These are phyloP conservation scores for Fusarium sp. DNA, from an alignment of 2,329 filamentous ascomycete genomes.

Conservation along the genomic window DNA sequence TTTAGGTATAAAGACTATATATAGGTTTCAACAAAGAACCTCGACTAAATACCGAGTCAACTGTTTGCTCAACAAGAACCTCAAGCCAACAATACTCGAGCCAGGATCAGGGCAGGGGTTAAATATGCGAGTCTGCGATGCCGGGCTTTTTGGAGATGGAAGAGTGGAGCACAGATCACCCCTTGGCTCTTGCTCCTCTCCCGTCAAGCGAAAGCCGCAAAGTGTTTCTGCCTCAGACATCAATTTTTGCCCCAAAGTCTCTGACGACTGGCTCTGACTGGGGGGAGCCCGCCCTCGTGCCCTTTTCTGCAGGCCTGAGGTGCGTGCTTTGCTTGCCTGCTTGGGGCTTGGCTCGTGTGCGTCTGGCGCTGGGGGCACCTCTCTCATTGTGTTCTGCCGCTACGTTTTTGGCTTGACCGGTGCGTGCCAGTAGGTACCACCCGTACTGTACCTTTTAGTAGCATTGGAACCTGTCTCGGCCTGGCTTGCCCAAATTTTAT, in stretches of 20 bases:
- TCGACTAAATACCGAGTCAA: not conserved
- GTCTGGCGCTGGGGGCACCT: conserved; percentile 17
- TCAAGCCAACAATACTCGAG: not conserved
- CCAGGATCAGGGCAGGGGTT: not conserved
- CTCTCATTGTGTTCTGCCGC: not conserved
- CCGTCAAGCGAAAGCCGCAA: not conserved
- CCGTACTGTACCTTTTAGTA: too few species aligned
- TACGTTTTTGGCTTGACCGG: conserved; percentile 6
- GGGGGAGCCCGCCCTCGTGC: conserved; percentile 9
- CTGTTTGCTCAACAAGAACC: not conserved
- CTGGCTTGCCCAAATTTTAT: conserved; percentile 44
- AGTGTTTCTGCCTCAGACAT: conserved; percentile 47
- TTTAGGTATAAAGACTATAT: not conserved
- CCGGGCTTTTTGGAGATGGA: conserved; percentile 20
- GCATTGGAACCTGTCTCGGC: not conserved
- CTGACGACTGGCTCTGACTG: conserved; percentile 7
- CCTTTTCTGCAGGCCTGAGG: conserved; percentile 7
- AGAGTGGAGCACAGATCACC: conserved; percentile 28
- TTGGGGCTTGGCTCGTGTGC: conserved; percentile 27
- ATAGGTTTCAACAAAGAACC: not conserved
- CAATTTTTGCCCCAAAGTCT: conserved; percentile 29
- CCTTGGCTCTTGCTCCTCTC: not conserved
- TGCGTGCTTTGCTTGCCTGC: conserved; percentile 6
- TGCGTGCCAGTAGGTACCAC: conserved; percentile 1
- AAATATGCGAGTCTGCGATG: conserved; percentile 17